Base-by-base conservation (phyloP, 2,329 filamentous ascomycete genomes). In the Penicillium sp. region DNA sequence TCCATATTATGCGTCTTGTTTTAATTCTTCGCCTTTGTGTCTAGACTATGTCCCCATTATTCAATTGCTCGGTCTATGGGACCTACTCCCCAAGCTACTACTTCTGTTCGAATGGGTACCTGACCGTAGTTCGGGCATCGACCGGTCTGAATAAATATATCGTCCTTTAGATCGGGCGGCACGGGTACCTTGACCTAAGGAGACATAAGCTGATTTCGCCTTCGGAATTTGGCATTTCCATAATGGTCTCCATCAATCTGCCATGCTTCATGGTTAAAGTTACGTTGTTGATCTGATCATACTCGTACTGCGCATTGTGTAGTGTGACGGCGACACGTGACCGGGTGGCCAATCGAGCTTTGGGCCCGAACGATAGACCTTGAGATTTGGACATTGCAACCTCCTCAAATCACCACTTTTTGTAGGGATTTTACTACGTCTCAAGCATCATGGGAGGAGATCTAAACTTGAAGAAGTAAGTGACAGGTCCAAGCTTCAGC, bases 401-500 rank as follows among this genome's bases (percentile, higher is more conserved):
- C 33, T 22, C 2, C 31, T 19, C 46, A 38, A 12, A 29, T 18
- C 39, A 49, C 12, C 11, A 8, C 43, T 36, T 14, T 42, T 29
- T 30, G 3, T n/a, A 3, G 6, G 18, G 3, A 29, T 31, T 30
- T 33, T 22, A 10, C 11, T 41, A 30, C 22, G 4, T 16, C 22
- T 8, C 14, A 50, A 12, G 62, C 75, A 87, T 73, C 57, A 95
- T 95, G 87, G 91, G 91, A 76, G 90, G 90, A 67, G 91, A 97
- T 79, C 82, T 99, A 66, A 96, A 97, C 67, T 75, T 95, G 63
- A 96, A 96, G 75, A 89, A 90, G 74, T 88, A 52, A 54, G 63
- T 51, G 19, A 7, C 4, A 2, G 7, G 4, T 13, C 2, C 18
- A 2, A 6, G 8, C 8, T 25, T 14, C 10, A 5, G n/a, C n/a